Evolutionary conservation across 2,329 filamentous ascomycete genomes (phyloP), one percentile per base, ranked within the genome.

Genomic region (Epichloe glyceriae): DNA sequence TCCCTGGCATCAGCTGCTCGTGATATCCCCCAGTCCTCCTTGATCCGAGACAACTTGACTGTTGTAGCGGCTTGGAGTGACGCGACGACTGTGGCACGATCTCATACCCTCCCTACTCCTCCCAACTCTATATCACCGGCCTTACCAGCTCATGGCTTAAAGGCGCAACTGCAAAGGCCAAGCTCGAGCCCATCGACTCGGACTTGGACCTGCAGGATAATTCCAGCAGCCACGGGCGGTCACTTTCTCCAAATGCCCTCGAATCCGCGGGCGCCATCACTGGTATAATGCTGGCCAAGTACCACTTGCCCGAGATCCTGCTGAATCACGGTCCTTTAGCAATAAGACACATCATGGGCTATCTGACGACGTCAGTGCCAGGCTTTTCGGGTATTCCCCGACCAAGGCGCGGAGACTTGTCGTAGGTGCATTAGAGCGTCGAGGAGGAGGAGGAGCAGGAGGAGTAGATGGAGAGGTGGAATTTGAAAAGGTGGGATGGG

Each of bases 401-500:
- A 85, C 87, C 53, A 95, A 95, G 73, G 90, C 93, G 43, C 81
- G 93, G 60, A 81, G 91, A 66, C 73, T 97, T 53, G 89, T 97
- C 5, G 91, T 96, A n/a, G 86, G 85, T 53, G 91, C 90, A 53
- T 71, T 97, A 57, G 91, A 97, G 70, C 86, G 86, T 60, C 84
- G 86, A 59, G 78, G 78, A 58, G 78, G 78, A 55, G 76, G 81
- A 56, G 75, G 76, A 53, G 80, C 81, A 54, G 78, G 81, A 54
- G 78, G 79, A 51, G 64, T 78, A 54, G 74, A 83, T 55, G 83
- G 83, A 57, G 83, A 88, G 58, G 83, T 93, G 60, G 77, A 84
- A 63, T 97, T 95, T 64, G 86, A 94, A 67, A 97, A 97, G 74
- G 88, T 96, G 53, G 91, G 91, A 62, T 97, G 91, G 91, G 93